Base-by-base conservation (phyloP, 441 rosid genomes). In the Populus trichocarpa region DNA sequence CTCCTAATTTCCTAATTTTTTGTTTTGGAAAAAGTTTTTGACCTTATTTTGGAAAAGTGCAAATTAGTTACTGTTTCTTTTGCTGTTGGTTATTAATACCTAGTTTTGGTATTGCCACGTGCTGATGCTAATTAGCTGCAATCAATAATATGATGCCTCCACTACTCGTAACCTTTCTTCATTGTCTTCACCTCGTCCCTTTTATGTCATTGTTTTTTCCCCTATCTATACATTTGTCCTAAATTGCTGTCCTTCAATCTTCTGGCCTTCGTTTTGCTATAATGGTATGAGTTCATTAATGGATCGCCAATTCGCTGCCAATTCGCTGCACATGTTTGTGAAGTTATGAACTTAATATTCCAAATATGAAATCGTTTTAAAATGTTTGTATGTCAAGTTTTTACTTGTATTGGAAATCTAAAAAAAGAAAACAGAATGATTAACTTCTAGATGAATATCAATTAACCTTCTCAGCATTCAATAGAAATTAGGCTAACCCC, bases 381-480 rank as follows among this genome's bases (percentile, higher is more conserved):
- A 68, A 68, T 59, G 70, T n/a, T 46, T 71, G 69, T 42, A 42
- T 38, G 20, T 28, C 26, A 20, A 2, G 46, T 68, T 76, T 33
- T 35, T 40, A 69, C 35, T 36, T 20, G 13, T 25, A 36, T 32
- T 67, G 65, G 23, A 40, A 66, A 75, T 38, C 67, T 38, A 35
- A 18, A 28, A n/a, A 35, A 10, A 22, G 25, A 46, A 36, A 2
- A 38, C 70, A 30, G 69, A 25, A 23, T 40, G 33, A 59, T 69
- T 72, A 33, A 36, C 73, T 50, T 67, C 22, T 63, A 46, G 30
- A 33, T 73, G 61, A 68, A 23, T 67, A 14, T 72, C 61, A 30
- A 67, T 75, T 77, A 42, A 22, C 68, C 40, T 72, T 57, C 20
- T 80, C 66, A 35, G 35, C 73, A 63, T 76, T 50, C 57, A 25